A percentile compares a stretch with the other conserved stretches of the same genome.
phyloP scores from a whole-genome alignment of 176 grass and related monocot species.

The Phoenix dactylifera region DNA sequence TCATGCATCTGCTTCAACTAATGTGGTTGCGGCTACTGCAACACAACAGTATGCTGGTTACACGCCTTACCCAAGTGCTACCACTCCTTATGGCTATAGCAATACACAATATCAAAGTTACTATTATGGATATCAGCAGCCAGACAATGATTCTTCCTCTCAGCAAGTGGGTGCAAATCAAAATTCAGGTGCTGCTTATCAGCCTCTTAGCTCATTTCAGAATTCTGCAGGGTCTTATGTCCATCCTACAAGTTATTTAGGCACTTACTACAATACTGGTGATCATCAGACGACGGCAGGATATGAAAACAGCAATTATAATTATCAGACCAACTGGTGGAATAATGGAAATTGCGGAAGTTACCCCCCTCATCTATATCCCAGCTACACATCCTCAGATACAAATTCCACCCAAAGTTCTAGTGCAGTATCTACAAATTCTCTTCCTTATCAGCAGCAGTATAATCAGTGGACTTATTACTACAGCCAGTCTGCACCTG shows the following conservation, averaged over 20 bases:
- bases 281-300: conserved; percentile 71
- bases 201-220: conserved; percentile 99
- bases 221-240: conserved; percentile 85
- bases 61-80: conserved; percentile 45
- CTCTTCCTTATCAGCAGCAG: conserved; percentile 68
- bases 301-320: conserved; percentile 62
- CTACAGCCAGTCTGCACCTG: conserved; percentile 49
- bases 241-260: conserved; percentile 63
- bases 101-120: conserved; percentile 46
- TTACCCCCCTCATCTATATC: conserved; percentile 37
- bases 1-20: conserved; percentile 29
- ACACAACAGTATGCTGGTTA: conserved; percentile 33
- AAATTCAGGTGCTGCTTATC: conserved; percentile 98
- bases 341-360: conserved; percentile 39
- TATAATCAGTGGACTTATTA: conserved; percentile 74
- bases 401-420: conserved; percentile 48
- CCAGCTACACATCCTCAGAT: conserved; percentile 47
- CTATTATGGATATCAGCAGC: conserved; percentile 60
- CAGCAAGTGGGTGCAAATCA: conserved; percentile 76
- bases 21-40: conserved; percentile 19
- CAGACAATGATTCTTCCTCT: conserved; percentile 42
- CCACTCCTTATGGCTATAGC: conserved; percentile 48
- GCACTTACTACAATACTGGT: conserved; percentile 99
- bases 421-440: conserved; percentile 41
- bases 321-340: conserved; percentile 55